phyloP scores from a whole-genome alignment of 1,284 basidiomycete genomes.

The Baeospora myosura region DNA sequence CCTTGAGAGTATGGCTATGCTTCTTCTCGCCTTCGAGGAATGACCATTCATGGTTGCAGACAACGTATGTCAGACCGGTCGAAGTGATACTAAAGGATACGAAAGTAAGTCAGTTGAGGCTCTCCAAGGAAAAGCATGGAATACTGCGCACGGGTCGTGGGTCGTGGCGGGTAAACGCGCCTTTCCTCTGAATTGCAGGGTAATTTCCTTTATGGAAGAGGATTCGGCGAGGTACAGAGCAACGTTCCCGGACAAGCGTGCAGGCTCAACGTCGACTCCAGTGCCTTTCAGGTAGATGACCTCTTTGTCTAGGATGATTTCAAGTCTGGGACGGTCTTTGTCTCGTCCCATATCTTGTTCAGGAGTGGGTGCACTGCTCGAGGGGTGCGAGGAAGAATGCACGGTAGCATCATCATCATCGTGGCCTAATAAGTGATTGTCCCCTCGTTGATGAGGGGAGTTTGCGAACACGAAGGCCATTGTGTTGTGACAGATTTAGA shows the following conservation, averaged over 20 bases:
- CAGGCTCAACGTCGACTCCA: constrained; percentile 78
- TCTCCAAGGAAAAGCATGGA: constrained; percentile 5
- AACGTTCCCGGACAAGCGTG: constrained; percentile 69
- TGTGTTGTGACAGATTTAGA: too few species aligned
- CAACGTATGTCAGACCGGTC: constrained; percentile 51
- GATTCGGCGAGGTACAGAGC: constrained; percentile 72
- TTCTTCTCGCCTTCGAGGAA: constrained; percentile 75
- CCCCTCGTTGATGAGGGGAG: too few species aligned
- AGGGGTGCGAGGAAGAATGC: too few species aligned
- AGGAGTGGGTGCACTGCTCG: constrained; percentile 3
- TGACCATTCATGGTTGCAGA: constrained; percentile 85
- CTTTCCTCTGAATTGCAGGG: constrained; percentile 78
- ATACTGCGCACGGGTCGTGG: constrained; percentile 47
- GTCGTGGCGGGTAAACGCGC: constrained; percentile 61
- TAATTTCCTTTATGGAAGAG: constrained; percentile 82
- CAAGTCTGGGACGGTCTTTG: constrained; percentile 51
- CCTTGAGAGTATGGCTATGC: constrained; percentile 81
- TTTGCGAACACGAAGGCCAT: too few species aligned
- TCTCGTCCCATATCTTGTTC: constrained; percentile 36
- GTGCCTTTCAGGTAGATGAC: constrained; percentile 70
- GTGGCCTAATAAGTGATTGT: too few species aligned
- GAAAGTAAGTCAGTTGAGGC: too few species aligned
- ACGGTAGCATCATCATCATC: too few species aligned
- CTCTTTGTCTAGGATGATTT: constrained; percentile 70
- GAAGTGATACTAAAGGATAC: constrained; percentile 29